A percentile compares a stretch with the other conserved stretches of the same genome.
Evolutionary conservation across 495 filamentous ascomycete genomes (phyloP).

Genomic region (Annulohypoxylon nitens): DNA sequence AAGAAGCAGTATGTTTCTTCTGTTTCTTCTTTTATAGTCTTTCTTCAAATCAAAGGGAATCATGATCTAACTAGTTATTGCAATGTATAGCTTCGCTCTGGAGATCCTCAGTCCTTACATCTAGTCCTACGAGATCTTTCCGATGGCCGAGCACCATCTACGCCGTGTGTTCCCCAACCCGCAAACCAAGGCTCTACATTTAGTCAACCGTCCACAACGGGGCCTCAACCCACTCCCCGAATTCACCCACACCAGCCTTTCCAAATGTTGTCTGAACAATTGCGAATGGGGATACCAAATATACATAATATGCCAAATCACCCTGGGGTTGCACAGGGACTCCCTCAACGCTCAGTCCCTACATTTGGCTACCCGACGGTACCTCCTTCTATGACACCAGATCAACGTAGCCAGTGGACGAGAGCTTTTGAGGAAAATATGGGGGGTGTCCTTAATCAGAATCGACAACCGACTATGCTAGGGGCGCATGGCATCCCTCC

Average conservation of each 20-base stretch:
- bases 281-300: conserved; percentile 29
- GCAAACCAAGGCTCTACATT: conserved; percentile 38
- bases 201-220: conserved; percentile 8
- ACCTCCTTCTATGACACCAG: conserved; percentile 26
- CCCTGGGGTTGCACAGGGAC: conserved; percentile 33
- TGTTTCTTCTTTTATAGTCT: conserved; percentile 40
- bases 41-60: not conserved
- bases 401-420: conserved; percentile 48
- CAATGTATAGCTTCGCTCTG: conserved; percentile 58
- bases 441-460: conserved; percentile 27
- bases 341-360: conserved; percentile 41
- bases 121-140: conserved; percentile 68
- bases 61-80: conserved; percentile 28
- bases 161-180: conserved; percentile 34
- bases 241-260: conserved; percentile 39
- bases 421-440: conserved; percentile 39
- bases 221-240: conserved; percentile 28
- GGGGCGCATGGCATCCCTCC: conserved; percentile 20
- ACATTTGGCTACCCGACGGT: conserved; percentile 34
- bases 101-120: conserved; percentile 68
- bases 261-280: conserved; percentile 22
- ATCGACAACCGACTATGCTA: conserved; percentile 14
- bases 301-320: conserved; percentile 14
- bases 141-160: conserved; percentile 49
- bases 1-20: conserved; percentile 63